Conservation (phyloP, 2,329 filamentous ascomycete species). For the Diaporthe sp. region DNA sequence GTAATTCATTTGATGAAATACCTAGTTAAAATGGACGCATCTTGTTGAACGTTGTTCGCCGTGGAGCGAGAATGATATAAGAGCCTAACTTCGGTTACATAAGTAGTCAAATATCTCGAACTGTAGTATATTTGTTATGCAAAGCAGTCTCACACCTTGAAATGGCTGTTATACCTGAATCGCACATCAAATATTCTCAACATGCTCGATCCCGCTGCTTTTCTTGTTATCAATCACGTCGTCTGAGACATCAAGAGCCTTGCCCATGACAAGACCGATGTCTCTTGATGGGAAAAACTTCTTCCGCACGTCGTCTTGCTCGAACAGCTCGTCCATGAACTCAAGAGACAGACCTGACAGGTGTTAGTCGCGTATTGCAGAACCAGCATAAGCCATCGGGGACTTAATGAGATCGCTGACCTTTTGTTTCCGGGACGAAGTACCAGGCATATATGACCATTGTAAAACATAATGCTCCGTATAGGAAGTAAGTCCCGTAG, state of each 20-base stretch:
- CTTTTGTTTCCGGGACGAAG: conserved; percentile 44
- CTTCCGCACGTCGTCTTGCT: background rate
- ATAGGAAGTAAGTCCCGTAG: background rate
- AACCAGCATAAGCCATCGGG: background rate
- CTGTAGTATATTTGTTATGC: no score
- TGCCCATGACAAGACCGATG: background rate
- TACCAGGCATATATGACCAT: conserved; percentile 33
- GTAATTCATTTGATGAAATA: no score
- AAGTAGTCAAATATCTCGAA: no score
- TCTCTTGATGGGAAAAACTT: background rate
- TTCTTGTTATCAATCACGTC: background rate
- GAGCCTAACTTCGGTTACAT: no score
- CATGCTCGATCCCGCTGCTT: background rate
- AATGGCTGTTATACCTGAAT: no score
- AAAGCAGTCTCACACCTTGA: no score
- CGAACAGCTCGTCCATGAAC: background rate
- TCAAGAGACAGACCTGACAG: background rate
- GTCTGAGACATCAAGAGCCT: background rate
- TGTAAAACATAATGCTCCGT: background rate
- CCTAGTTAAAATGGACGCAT: no score
- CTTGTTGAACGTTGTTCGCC: no score
- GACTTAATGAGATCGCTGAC: background rate
- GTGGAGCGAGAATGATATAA: no score
- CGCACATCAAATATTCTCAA: background rate
- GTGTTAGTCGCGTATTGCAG: background rate